A percentile compares a stretch with the other conserved stretches of the same genome.
These are phyloP conservation scores for Eimeria necatrix DNA, from an alignment of 169 alveolate species.

Conservation along the genomic window DNA sequence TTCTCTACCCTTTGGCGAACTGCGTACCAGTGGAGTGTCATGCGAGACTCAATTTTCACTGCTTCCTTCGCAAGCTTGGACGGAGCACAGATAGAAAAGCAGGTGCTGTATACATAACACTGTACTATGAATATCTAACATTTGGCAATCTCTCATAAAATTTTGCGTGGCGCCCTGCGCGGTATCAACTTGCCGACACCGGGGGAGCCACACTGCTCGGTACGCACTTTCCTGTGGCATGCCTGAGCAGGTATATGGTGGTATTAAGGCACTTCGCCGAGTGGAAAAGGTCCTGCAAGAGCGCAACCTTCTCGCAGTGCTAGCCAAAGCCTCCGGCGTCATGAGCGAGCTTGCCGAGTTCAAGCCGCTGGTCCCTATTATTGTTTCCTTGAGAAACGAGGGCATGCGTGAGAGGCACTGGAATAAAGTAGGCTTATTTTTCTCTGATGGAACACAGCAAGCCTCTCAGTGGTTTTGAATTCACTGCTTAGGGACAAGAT, in stretches of 20 bases:
- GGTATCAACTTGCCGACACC: too few species aligned
- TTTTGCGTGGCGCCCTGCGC: too few species aligned
- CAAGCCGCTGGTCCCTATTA: constrained; percentile 93
- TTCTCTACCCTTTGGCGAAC: constrained; percentile 93
- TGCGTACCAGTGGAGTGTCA: constrained; percentile 93
- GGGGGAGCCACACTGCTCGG: too few species aligned
- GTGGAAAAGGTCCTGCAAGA: constrained; percentile 75
- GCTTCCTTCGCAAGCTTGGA: constrained; percentile 93
- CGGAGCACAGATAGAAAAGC: constrained; percentile 85
- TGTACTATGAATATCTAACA: not conserved
- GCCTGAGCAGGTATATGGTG: constrained; percentile 47
- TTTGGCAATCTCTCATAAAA: not conserved
- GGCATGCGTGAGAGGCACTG: constrained; percentile 97
- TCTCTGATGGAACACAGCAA: not conserved
- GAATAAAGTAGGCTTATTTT: constrained; percentile 84
- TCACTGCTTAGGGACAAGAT: too few species aligned
- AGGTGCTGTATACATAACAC: not conserved
- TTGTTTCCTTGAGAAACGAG: constrained; percentile 93
- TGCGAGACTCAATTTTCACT: constrained; percentile 90
- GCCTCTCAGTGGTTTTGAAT: not conserved
- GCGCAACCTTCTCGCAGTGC: constrained; percentile 81
- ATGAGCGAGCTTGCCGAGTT: constrained; percentile 91
- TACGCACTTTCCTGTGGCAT: too few species aligned
- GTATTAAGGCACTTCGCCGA: constrained; percentile 48
- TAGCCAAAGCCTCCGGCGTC: constrained; percentile 88